Evolutionary conservation across 495 filamentous ascomycete genomes (phyloP), one percentile per base, ranked within the genome.

Genomic region (Elasticomyces elasticus): DNA sequence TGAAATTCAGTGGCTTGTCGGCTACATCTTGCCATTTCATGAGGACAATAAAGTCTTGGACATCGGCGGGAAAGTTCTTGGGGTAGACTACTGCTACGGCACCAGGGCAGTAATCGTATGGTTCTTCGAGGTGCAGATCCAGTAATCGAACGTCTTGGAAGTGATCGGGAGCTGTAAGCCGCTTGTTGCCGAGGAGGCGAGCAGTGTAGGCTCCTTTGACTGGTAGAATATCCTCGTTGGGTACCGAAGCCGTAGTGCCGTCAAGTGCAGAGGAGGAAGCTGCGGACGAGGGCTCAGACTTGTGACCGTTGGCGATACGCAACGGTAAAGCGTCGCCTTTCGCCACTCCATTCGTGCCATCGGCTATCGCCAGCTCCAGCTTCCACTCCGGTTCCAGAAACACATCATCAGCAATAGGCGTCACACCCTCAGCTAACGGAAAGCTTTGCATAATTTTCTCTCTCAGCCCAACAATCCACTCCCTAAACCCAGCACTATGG

Each of bases 131-230:
- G 0, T 73, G 72, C 15, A 95, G 71, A 1, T 64, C 67, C n/a
- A 96, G 69, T 47, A 82, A 78, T 1, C 92, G 83, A 27, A 97
- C 92, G 72, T 97, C 94, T 67, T 99, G 92, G 84, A 88, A 96
- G 67, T 99, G 92, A 6, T 66, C 71, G 6, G 59, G 40, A 1
- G 89, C 79, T 0, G 92, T 97, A 0, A 94, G 62, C 26, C 90
- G 78, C n/a, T 68, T 66, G 63, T 95, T 94, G 22, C 71, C 52
- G 0, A 68, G 7, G 0, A 89, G 19, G 0, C 49, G 63, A 9
- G 71, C 75, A 0, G 64, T 62, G 24, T 74, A 62, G 1, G 74
- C 68, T 22, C 70, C 68, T 0, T 78, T 77, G 23, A 88, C 74
- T 0, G 81, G 79, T 1, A 89, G 69, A 25, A 77, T 54, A 35